Conservation (phyloP, 805 yeast species). For the Pichia gijzeniarum region DNA sequence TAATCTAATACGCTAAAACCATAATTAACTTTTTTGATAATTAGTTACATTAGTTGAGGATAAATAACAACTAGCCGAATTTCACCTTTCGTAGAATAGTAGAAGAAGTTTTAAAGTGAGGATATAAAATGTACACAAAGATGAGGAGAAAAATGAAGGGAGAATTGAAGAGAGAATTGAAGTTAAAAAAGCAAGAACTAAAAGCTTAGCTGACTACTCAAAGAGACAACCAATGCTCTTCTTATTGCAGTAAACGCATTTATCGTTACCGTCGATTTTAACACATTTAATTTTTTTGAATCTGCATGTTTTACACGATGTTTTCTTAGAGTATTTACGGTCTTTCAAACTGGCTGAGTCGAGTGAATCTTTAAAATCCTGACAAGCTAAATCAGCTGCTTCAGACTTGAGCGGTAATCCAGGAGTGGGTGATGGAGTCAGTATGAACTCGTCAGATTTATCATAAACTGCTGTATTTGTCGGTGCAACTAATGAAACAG, state of each 20-base stretch:
- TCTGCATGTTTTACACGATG: slow-evolving; percentile 30
- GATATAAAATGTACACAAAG: slow-evolving; percentile 1
- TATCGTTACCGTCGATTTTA: slow-evolving; percentile 21
- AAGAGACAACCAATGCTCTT: slow-evolving; percentile 35
- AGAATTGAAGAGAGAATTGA: too few relatives aligned
- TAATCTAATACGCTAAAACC: too few relatives aligned
- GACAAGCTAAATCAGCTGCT: not conserved
- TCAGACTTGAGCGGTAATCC: too few relatives aligned
- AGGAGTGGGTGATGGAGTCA: slow-evolving; percentile 11
- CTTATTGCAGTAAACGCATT: slow-evolving; percentile 27
- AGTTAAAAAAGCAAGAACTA: too few relatives aligned
- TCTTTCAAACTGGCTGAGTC: not conserved
- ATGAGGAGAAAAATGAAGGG: not conserved
- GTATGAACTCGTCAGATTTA: not conserved
- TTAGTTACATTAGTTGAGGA: too few relatives aligned
- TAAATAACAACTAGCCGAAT: too few relatives aligned
- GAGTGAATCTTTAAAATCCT: not conserved
- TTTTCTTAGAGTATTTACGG: slow-evolving; percentile 25
- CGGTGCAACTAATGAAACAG: too few relatives aligned
- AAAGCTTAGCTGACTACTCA: slow-evolving; percentile 25
- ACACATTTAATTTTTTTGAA: slow-evolving; percentile 31
- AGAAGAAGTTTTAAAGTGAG: not conserved
- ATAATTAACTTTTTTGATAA: too few relatives aligned
- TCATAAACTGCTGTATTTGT: too few relatives aligned
- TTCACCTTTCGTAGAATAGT: too few relatives aligned